These are phyloP conservation scores for Vigna unguiculata DNA, from an alignment of 306 rosid species.

Conservation along the genomic window DNA sequence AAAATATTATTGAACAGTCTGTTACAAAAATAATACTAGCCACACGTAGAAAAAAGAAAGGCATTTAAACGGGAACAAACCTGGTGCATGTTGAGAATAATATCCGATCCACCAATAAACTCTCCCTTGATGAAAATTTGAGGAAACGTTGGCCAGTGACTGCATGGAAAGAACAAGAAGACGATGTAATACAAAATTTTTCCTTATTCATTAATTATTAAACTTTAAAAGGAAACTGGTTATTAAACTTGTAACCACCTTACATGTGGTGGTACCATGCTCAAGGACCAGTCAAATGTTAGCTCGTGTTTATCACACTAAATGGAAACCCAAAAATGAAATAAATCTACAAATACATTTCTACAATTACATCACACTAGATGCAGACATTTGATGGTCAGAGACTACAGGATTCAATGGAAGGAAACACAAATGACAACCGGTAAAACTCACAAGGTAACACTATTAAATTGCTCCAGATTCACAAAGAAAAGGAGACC, in stretches of 20 bases:
- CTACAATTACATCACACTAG: too few species aligned
- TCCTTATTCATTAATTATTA: neutral
- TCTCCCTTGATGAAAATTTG: slow-evolving; percentile 94
- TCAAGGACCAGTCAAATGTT: neutral
- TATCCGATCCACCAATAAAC: slow-evolving; percentile 92
- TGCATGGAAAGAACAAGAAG: slow-evolving; percentile 46
- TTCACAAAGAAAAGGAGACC: neutral
- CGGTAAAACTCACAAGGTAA: slow-evolving; percentile 10
- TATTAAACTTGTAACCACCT: neutral
- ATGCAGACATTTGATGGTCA: neutral
- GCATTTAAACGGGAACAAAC: slow-evolving; percentile 47
- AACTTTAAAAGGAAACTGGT: neutral
- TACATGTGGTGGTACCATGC: neutral
- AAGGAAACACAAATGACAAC: neutral
- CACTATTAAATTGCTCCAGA: neutral
- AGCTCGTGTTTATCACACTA: neutral
- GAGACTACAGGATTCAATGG: neutral
- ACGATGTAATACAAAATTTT: neutral
- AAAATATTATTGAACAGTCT: slow-evolving; percentile 23
- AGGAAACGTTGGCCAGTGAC: slow-evolving; percentile 92
- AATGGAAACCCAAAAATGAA: neutral
- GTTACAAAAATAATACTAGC: neutral
- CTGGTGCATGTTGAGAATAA: slow-evolving; percentile 86
- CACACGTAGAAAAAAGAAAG: neutral
- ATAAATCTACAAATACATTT: neutral